Conservation (phyloP, 2,329 filamentous ascomycete species). For the Microsporum ferrugineum region DNA sequence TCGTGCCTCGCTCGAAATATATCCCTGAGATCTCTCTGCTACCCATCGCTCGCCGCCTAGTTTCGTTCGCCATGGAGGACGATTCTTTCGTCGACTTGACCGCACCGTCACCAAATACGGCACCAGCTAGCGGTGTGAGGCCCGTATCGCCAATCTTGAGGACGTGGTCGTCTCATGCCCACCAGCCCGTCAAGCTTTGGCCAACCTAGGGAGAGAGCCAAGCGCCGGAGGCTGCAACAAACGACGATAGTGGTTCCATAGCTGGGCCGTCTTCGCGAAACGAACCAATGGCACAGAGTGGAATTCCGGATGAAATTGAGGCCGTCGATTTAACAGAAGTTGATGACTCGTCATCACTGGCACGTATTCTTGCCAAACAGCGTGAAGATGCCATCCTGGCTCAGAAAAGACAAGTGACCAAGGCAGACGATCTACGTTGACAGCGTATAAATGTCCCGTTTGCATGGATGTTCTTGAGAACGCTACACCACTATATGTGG, state of each 20-base stretch:
- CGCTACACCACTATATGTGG: slow-evolving; percentile 49
- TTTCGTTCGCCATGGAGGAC: slow-evolving; percentile 8
- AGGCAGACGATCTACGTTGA: slow-evolving; percentile 30
- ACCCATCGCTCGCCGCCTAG: not conserved
- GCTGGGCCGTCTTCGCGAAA: not conserved
- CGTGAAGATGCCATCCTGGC: slow-evolving; percentile 41
- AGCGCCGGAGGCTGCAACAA: slow-evolving; percentile 8
- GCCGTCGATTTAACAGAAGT: slow-evolving; percentile 41
- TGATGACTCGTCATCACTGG: slow-evolving; percentile 31
- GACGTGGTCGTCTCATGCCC: not conserved
- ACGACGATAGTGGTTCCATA: not conserved
- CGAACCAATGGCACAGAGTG: not conserved
- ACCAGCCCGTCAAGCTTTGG: not conserved
- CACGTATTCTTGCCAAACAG: slow-evolving; percentile 42
- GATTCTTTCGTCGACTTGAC: slow-evolving; percentile 13
- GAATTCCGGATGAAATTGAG: slow-evolving; percentile 26
- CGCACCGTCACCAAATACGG: not conserved
- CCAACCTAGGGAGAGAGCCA: not conserved
- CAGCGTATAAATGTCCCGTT: slow-evolving; percentile 47
- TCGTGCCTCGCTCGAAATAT: not conserved
- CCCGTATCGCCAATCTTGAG: not conserved
- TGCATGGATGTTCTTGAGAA: slow-evolving; percentile 53
- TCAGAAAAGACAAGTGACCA: slow-evolving; percentile 24
- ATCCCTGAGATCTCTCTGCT: not conserved
- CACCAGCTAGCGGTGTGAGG: not conserved